Evolutionary conservation across 1,139 yeast species (phyloP), one percentile per base, ranked within the genome.

Genomic region (Hanseniaspora sp.): DNA sequence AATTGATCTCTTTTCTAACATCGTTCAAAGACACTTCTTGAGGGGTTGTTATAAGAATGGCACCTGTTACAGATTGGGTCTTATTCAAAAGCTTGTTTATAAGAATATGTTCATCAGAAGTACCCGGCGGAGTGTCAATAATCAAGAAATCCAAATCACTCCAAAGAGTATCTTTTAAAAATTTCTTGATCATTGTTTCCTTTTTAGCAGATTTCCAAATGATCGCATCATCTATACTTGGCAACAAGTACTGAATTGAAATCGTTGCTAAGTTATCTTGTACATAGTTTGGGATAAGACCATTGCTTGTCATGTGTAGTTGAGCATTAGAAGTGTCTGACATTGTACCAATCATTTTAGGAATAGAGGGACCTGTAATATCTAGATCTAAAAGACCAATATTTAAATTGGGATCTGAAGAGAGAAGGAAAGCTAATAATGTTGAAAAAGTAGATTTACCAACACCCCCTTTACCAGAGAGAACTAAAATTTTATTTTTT

Each of bases 121-220:
- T 92, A 0, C 99, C 98, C 0, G 99, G 99, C 0, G 98, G 99
- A 0, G 99, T 94, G 63, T 94, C 99, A 6, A 94, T 86, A 15
- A 94, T 77, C 61, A 94, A 72, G 64, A 86, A 92, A 68, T 94
- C 97, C 56, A 94, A 72, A 52, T 82, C 82, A 1, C 95, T 96
- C 99, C 99, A 94, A 62, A 87, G 87, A 2, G 92, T 97, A 63
- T 92, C 97, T 65, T 86, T 88, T 57, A 94, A 73, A 64, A 94
- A 94, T 70, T 88, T 96, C 64, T 94, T 94, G 56, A 94, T 92
- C 48, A 94, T 73, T 1, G 95, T 92, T 62, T 86, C 88, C 70
- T 94, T 94, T 71, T 92, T 94, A 12, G 90, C 83, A 3, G 98
- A 98, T 63, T 98, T 74, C 98, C 98, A 94, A 42, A 94, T 92